Base-by-base conservation (phyloP, 352 stramenopile species). In the Pythium apleroticum region DNA sequence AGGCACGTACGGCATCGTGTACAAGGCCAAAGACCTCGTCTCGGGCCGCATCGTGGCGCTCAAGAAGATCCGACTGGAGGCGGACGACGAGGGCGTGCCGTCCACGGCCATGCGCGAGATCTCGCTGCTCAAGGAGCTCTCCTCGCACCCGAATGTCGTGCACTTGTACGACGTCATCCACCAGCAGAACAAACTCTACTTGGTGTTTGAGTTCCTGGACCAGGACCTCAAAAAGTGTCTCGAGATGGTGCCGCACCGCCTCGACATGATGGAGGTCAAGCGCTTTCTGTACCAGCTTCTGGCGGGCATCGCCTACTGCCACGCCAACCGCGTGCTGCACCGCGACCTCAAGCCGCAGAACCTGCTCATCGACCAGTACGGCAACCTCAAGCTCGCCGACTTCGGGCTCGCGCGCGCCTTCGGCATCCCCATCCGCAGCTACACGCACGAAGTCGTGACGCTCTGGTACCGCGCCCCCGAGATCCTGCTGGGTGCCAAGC, bases 51-150 rank as follows among this genome's bases (percentile, higher is more conserved):
- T 98, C 68, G 93, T 99, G 31, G 98, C 98, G 31, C 81, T 99
- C 50, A 99, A 99, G 84, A 99, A 99, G 82, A 99, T 99, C 66
- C 84, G 97, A 19, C 86, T 99, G 39, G 98, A 99, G 76, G 97
- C 97, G 45, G 90, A 97, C 58, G 97, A 99, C 72, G 95, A 98
- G 59, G 98, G 98, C 57, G 99, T 99, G 68, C 97, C 98, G 33
- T 97, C 98, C 64, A 99, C 97, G 27, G 97, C 98, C 31, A 96
- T 99, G 63, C 91, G 98, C 63, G 98, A 99, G 81, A 99, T 99
- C 71, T 98, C 95, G 69, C 85, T 99, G 49, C 84, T 99, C 22
- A 94, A 99, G 61, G 92, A 98, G 67, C 81, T 99, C 95, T 91
- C 81, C 31, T 91, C 91, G 63, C 96, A 99, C 76, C 93, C 93